A percentile compares a stretch with the other conserved stretches of the same genome.
These are phyloP conservation scores for Xylogone sp. DNA, from an alignment of 2,329 filamentous ascomycete species.

Conservation along the genomic window DNA sequence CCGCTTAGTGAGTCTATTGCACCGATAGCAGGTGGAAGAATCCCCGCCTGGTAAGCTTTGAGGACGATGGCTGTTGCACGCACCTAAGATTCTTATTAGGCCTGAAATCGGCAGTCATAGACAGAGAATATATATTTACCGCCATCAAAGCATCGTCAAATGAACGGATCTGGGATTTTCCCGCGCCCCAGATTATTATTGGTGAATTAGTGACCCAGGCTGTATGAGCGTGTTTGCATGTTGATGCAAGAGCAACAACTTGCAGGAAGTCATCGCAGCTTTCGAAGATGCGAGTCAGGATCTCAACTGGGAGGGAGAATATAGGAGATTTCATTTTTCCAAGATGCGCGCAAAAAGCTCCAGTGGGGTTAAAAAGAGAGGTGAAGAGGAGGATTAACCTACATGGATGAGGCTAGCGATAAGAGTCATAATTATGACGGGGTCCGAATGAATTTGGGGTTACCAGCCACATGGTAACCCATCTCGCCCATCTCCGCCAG, in stretches of 20 bases:
- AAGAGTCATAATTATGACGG: too few species aligned
- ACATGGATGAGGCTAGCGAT: too few species aligned
- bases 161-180: slow-evolving; percentile 7
- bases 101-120: neutral
- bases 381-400: neutral
- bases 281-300: slow-evolving; percentile 11
- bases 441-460: too few species aligned
- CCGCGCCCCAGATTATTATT: slow-evolving; percentile 10
- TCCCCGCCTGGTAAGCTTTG: slow-evolving; percentile 9
- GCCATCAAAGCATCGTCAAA: slow-evolving; percentile 16
- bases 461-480: too few species aligned
- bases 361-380: neutral
- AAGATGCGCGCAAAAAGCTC: neutral
- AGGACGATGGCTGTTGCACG: slow-evolving; percentile 11
- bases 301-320: slow-evolving; percentile 10
- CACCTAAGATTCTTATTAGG: neutral
- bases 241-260: slow-evolving; percentile 11
- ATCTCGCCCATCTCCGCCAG: too few species aligned
- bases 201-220: slow-evolving; percentile 7
- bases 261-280: slow-evolving; percentile 10
- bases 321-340: slow-evolving; percentile 6
- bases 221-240: slow-evolving; percentile 10
- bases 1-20: slow-evolving; percentile 9
- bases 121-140: slow-evolving; percentile 8
- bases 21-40: slow-evolving; percentile 7